phyloP scores from a whole-genome alignment of 768 basidiomycete species.

The Leccinellum luteum region DNA sequence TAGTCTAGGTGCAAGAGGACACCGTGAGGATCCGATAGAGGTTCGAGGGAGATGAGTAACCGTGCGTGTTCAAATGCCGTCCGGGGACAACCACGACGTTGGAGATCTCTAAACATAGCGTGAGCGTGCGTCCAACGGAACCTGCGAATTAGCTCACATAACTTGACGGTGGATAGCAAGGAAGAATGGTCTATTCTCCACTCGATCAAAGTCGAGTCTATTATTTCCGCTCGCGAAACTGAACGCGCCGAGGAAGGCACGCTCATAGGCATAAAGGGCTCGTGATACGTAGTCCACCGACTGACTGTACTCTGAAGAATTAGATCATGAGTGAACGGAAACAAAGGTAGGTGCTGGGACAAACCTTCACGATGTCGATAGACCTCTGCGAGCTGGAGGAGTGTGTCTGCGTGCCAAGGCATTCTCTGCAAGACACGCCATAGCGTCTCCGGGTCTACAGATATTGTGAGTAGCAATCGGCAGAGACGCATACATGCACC shows the following conservation, averaged over 20 bases:
- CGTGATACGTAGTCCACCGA: slow-evolving; percentile 89
- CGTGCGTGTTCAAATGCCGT: slow-evolving; percentile 91
- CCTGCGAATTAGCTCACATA: slow-evolving; percentile 46
- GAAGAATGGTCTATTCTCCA: slow-evolving; percentile 93
- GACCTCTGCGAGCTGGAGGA: slow-evolving; percentile 36
- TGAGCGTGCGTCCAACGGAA: not conserved
- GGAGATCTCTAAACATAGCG: slow-evolving; percentile 59
- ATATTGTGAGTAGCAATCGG: not conserved
- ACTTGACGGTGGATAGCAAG: slow-evolving; percentile 83
- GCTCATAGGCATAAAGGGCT: slow-evolving; percentile 92
- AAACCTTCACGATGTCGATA: slow-evolving; percentile 79
- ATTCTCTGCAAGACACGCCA: slow-evolving; percentile 70
- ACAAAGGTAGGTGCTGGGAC: slow-evolving; percentile 2
- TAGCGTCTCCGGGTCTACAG: slow-evolving; percentile 74
- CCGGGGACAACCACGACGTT: slow-evolving; percentile 84
- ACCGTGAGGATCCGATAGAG: slow-evolving; percentile 87
- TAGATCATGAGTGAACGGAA: not conserved
- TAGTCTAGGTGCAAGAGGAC: slow-evolving; percentile 81
- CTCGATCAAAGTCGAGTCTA: slow-evolving; percentile 83
- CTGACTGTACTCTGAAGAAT: slow-evolving; percentile 64
- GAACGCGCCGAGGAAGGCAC: slow-evolving; percentile 84
- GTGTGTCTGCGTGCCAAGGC: slow-evolving; percentile 92
- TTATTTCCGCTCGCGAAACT: slow-evolving; percentile 78
- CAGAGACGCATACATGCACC: slow-evolving; percentile 19
- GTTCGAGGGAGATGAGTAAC: slow-evolving; percentile 83